Percentiles rank a stretch among this genome's conserved stretches.
These are phyloP conservation scores for Pyracantha coccinea DNA, from an alignment of 331 rosid genomes.

Conservation along the genomic window DNA sequence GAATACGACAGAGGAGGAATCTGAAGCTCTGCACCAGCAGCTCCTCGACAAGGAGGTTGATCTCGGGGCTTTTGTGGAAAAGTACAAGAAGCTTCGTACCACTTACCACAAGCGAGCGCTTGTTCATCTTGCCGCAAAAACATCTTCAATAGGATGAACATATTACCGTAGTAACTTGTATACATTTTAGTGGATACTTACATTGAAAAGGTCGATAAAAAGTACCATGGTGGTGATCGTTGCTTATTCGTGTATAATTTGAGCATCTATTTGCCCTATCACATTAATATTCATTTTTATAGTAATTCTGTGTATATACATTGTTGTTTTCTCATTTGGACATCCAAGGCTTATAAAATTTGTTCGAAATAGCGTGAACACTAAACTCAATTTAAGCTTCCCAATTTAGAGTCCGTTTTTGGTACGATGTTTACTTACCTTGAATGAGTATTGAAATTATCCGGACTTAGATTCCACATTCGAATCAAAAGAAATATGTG, in stretches of 20 bases:
- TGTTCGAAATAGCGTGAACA: neutral
- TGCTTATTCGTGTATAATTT: neutral
- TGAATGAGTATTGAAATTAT: no score
- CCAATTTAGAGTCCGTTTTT: neutral
- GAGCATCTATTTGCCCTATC: neutral
- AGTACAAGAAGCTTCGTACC: slow-evolving; percentile 73
- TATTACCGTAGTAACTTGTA: neutral
- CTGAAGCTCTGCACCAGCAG: slow-evolving; percentile 54
- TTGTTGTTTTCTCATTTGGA: neutral
- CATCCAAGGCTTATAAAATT: neutral
- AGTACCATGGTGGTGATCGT: neutral
- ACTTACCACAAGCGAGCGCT: slow-evolving; percentile 65
- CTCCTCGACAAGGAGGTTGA: slow-evolving; percentile 60
- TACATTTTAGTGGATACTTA: neutral
- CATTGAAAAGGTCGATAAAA: no score
- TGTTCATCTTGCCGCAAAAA: slow-evolving; percentile 68
- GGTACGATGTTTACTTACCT: neutral
- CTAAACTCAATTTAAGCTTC: neutral
- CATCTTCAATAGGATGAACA: slow-evolving; percentile 34
- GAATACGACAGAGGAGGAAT: slow-evolving; percentile 71
- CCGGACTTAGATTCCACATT: no score
- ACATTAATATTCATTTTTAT: neutral
- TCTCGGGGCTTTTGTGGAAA: slow-evolving; percentile 46
- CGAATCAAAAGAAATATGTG: no score
- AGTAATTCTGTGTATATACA: neutral